Percentiles rank a stretch among this genome's conserved stretches.
Evolutionary conservation across 495 filamentous ascomycete species (phyloP).

Genomic region (Pseudotulostoma volvatum): DNA sequence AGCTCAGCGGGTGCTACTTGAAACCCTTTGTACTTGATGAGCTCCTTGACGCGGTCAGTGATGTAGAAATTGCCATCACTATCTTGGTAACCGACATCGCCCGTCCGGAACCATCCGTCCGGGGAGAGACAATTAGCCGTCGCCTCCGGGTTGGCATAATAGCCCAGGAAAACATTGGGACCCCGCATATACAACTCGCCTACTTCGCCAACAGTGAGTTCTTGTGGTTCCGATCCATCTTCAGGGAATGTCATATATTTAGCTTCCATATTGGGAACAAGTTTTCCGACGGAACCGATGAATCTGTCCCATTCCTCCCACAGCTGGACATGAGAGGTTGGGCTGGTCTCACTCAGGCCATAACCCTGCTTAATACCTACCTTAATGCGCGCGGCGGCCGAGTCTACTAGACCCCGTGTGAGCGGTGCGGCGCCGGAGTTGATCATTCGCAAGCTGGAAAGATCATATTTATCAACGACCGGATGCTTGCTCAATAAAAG

Average conservation of each 20-base stretch:
- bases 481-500: slow-evolving; percentile 69
- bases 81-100: slow-evolving; percentile 48
- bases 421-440: slow-evolving; percentile 84
- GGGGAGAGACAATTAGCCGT: slow-evolving; percentile 45
- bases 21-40: slow-evolving; percentile 84
- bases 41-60: slow-evolving; percentile 76
- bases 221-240: slow-evolving; percentile 35
- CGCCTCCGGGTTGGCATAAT: slow-evolving; percentile 54
- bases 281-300: slow-evolving; percentile 65
- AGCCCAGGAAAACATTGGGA: slow-evolving; percentile 57
- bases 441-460: slow-evolving; percentile 65
- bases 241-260: slow-evolving; percentile 52
- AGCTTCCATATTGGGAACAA: slow-evolving; percentile 68
- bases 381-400: slow-evolving; percentile 56
- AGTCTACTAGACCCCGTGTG: slow-evolving; percentile 64
- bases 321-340: slow-evolving; percentile 38
- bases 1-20: slow-evolving; percentile 81
- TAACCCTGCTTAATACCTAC: slow-evolving; percentile 73
- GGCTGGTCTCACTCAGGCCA: slow-evolving; percentile 70
- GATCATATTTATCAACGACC: slow-evolving; percentile 58
- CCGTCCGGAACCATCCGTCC: slow-evolving; percentile 48
- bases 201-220: slow-evolving; percentile 40
- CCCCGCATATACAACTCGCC: slow-evolving; percentile 50
- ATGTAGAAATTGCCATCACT: slow-evolving; percentile 48
- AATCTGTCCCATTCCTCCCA: slow-evolving; percentile 63